These are phyloP conservation scores for Aspergillus hancockii DNA, from an alignment of 495 filamentous ascomycete genomes.

Conservation along the genomic window DNA sequence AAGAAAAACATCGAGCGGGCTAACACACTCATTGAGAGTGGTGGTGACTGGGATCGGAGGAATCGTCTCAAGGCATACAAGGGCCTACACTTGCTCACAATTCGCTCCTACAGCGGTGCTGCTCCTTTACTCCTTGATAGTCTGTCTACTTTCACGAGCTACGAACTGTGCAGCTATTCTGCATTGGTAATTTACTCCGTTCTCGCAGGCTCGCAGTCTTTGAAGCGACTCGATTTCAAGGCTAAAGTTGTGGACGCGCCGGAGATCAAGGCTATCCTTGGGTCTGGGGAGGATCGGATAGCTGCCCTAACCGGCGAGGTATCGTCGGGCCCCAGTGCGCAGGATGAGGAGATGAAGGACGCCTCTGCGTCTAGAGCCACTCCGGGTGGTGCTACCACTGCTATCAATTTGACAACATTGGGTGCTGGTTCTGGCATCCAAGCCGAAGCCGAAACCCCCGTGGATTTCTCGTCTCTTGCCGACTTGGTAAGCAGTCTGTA, in stretches of 20 bases:
- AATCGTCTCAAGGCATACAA: constrained; percentile 99
- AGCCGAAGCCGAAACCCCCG: constrained; percentile 69
- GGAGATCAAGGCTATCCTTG: constrained; percentile 94
- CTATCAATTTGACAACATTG: constrained; percentile 81
- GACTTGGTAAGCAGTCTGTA: constrained; percentile 89
- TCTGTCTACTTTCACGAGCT: constrained; percentile 97
- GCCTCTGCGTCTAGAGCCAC: constrained; percentile 52
- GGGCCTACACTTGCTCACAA: constrained; percentile 87
- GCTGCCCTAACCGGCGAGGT: constrained; percentile 72
- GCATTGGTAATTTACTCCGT: constrained; percentile 93
- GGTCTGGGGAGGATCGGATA: constrained; percentile 82
- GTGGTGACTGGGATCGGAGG: constrained; percentile 96
- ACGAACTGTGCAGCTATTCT: constrained; percentile 95
- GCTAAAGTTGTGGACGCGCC: constrained; percentile 96
- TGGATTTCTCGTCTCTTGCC: constrained; percentile 82
- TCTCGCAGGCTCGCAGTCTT: constrained; percentile 86
- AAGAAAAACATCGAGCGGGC: constrained; percentile 94
- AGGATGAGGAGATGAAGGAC: constrained; percentile 80
- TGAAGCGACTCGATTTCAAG: constrained; percentile 98
- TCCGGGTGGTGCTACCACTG: constrained; percentile 59
- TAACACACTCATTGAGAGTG: constrained; percentile 84
- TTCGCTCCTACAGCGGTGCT: constrained; percentile 83
- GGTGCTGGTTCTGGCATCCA: constrained; percentile 66
- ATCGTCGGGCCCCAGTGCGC: constrained; percentile 74
- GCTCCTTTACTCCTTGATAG: constrained; percentile 94